Evolutionary conservation across 352 stramenopile genomes (phyloP).

Genomic region (Albugo laibachii): DNA sequence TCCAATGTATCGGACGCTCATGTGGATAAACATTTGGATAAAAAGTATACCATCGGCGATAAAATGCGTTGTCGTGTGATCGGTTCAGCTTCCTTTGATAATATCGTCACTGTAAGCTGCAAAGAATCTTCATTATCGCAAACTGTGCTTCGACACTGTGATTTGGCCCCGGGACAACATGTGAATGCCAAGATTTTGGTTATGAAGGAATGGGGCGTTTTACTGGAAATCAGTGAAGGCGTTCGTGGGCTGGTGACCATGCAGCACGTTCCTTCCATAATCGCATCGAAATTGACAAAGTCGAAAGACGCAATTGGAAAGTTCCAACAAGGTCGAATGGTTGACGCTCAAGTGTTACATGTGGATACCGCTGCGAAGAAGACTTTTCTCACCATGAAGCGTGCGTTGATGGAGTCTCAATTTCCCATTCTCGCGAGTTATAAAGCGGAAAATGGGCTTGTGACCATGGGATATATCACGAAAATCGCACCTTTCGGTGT

Average conservation of each 20-base stretch:
- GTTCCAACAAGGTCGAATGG: constrained; percentile 55
- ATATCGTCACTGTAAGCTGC: constrained; percentile 62
- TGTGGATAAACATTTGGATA: constrained; percentile 69
- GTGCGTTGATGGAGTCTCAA: constrained; percentile 53
- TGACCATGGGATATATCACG: constrained; percentile 84
- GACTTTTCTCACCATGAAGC: constrained; percentile 82
- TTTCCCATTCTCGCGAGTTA: constrained; percentile 60
- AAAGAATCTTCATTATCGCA: constrained; percentile 56
- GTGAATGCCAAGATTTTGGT: constrained; percentile 58
- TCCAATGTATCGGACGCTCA: constrained; percentile 65
- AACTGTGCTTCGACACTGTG: constrained; percentile 56
- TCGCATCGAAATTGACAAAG: constrained; percentile 18
- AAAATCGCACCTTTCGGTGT: constrained; percentile 86
- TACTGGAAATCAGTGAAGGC: constrained; percentile 72
- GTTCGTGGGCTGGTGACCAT: constrained; percentile 51
- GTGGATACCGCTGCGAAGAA: constrained; percentile 84
- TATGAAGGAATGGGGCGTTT: constrained; percentile 64
- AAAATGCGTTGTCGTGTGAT: constrained; percentile 53
- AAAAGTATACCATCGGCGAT: constrained; percentile 50
- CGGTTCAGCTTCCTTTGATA: constrained; percentile 73
- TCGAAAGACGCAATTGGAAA: constrained; percentile 43
- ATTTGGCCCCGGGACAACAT: constrained; percentile 49
- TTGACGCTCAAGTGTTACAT: constrained; percentile 63
- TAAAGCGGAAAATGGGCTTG: constrained; percentile 40
- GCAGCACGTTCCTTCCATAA: constrained; percentile 59